phyloP scores from a whole-genome alignment of 768 basidiomycete genomes.

The Solioccasus polychromus region DNA sequence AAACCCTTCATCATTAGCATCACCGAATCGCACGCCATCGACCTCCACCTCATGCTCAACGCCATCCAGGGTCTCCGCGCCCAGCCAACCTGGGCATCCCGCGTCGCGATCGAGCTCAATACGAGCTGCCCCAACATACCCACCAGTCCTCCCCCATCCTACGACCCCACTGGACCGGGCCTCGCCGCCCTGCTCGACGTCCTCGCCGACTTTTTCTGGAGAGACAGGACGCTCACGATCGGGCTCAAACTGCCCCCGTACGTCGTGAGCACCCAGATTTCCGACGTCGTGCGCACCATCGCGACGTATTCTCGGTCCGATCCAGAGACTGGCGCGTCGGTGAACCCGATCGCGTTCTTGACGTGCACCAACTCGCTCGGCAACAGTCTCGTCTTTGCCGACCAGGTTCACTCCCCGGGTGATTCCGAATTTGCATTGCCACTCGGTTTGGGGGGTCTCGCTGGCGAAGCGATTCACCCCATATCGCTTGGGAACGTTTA shows the following conservation, averaged over 20 bases:
- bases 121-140: constrained; percentile 82
- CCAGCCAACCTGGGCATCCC: constrained; percentile 32
- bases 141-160: constrained; percentile 60
- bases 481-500: constrained; percentile 77
- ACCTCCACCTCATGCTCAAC: constrained; percentile 53
- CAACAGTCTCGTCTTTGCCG: constrained; percentile 58
- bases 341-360: constrained; percentile 65
- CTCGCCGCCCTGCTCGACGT: constrained; percentile 55
- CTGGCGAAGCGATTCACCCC: constrained; percentile 72
- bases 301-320: constrained; percentile 34
- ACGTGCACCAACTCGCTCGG: constrained; percentile 83
- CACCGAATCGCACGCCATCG: constrained; percentile 54
- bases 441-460: constrained; percentile 66
- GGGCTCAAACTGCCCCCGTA: constrained; percentile 84
- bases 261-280: constrained; percentile 59
- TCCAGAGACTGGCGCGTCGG: constrained; percentile 8
- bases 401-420: constrained; percentile 45
- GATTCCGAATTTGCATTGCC: constrained; percentile 54
- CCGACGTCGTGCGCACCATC: constrained; percentile 47
- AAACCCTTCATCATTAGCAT: constrained; percentile 82
- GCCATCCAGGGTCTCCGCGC: constrained; percentile 60
- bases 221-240: constrained; percentile 56
- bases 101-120: constrained; percentile 77
- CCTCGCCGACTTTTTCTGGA: constrained; percentile 46
- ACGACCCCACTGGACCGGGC: constrained; percentile 41